Conservation (phyloP, 768 basidiomycete genomes). For the Kwoniella sp. region DNA sequence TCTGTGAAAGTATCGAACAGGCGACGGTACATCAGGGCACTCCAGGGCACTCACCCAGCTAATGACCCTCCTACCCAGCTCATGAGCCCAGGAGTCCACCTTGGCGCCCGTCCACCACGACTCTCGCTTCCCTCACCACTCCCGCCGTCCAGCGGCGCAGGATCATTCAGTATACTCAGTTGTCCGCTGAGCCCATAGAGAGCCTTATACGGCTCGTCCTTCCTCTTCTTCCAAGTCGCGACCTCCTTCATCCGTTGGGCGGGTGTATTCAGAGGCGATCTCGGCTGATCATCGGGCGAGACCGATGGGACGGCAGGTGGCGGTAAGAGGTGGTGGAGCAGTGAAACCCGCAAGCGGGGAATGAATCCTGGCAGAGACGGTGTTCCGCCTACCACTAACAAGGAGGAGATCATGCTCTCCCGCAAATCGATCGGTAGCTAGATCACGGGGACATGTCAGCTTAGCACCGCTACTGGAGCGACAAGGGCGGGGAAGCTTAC, state of each 20-base stretch:
- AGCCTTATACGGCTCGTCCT: slow-evolving; percentile 73
- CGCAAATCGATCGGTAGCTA: slow-evolving; percentile 90
- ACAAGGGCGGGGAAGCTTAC: slow-evolving; percentile 57
- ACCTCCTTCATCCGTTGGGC: slow-evolving; percentile 25
- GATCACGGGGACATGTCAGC: background rate
- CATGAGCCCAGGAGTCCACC: slow-evolving; percentile 76
- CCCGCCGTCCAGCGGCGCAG: slow-evolving; percentile 56
- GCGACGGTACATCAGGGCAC: slow-evolving; percentile 17
- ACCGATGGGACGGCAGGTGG: background rate
- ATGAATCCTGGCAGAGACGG: slow-evolving; percentile 91
- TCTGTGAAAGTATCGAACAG: too few species aligned
- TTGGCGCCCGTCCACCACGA: slow-evolving; percentile 78
- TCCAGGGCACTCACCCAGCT: slow-evolving; percentile 69
- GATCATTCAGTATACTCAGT: slow-evolving; percentile 82
- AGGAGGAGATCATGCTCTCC: slow-evolving; percentile 75
- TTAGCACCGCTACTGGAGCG: too few species aligned
- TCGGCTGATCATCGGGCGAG: background rate
- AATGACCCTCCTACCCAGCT: slow-evolving; percentile 93
- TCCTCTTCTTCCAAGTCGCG: slow-evolving; percentile 27
- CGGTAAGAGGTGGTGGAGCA: slow-evolving; percentile 65
- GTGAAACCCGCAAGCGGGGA: slow-evolving; percentile 76
- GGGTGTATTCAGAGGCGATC: slow-evolving; percentile 21
- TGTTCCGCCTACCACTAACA: slow-evolving; percentile 85
- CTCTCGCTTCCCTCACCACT: slow-evolving; percentile 55
- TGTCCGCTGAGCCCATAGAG: slow-evolving; percentile 71